phyloP scores from a whole-genome alignment of 345 rosid genomes.

The Arabis hirsuta region DNA sequence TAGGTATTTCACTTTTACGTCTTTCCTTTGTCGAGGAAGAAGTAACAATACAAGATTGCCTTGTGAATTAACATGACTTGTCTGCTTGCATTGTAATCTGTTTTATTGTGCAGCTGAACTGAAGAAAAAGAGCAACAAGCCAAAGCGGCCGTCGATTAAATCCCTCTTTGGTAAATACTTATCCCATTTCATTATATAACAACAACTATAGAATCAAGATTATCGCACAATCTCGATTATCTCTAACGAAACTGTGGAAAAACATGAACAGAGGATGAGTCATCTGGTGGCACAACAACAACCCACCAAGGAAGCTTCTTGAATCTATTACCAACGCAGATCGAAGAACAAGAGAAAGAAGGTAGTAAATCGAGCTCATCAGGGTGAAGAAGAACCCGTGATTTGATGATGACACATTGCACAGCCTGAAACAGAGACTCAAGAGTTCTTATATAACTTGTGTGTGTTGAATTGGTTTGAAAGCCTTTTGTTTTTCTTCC shows the following conservation, averaged over 20 bases:
- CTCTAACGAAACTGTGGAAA: constrained; percentile 12
- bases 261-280: constrained; percentile 70
- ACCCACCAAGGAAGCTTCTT: constrained; percentile 71
- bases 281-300: constrained; percentile 43
- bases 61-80: constrained; percentile 3
- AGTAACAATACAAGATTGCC: constrained; percentile 6
- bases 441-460: constrained; percentile 25
- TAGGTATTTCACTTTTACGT: constrained; percentile 60
- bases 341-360: constrained; percentile 61
- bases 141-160: constrained; percentile 92
- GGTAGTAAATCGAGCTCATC: constrained; percentile 43
- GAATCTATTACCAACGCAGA: constrained; percentile 70
- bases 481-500: constrained; percentile 26
- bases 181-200: not conserved
- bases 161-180: constrained; percentile 83
- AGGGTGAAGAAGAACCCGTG: constrained; percentile 19
- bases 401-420: constrained; percentile 32
- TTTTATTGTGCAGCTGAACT: constrained; percentile 64
- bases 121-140: constrained; percentile 88
- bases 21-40: not conserved
- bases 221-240: not conserved
- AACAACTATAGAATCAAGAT: not conserved
- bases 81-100: constrained; percentile 16
- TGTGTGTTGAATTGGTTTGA: constrained; percentile 38
- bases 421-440: constrained; percentile 38